Evolutionary conservation across 306 rosid species (phyloP).

Genomic region (Comarum palustre): DNA sequence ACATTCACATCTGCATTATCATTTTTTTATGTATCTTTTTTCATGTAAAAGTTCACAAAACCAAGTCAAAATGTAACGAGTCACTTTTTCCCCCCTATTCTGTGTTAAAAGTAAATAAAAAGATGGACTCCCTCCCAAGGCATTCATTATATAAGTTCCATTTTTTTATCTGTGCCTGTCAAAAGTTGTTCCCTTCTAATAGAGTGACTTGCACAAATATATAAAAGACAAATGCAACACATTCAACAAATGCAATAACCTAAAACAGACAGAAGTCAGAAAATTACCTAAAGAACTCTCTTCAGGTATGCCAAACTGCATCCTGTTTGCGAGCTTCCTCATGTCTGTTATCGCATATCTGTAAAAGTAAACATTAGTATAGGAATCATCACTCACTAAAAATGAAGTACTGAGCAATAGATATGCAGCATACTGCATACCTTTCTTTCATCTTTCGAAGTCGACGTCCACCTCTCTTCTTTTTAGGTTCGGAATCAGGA

Average conservation of each 20-base stretch:
- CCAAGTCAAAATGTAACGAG: not conserved
- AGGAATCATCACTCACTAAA: not conserved
- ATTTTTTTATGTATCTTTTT: not conserved
- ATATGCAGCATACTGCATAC: conserved; percentile 45
- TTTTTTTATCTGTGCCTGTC: not conserved
- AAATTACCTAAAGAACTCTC: conserved; percentile 87
- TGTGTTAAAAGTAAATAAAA: not conserved
- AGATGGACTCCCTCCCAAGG: not conserved
- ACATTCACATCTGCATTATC: not conserved
- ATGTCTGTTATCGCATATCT: conserved; percentile 87
- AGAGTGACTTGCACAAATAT: not conserved
- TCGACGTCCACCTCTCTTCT: conserved; percentile 95
- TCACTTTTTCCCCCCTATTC: not conserved
- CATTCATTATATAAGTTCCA: not conserved
- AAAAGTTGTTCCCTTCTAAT: not conserved
- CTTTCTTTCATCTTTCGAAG: conserved; percentile 89
- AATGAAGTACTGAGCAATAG: not conserved
- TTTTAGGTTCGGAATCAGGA: conserved; percentile 96
- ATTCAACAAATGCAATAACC: not conserved
- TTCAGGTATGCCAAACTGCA: conserved; percentile 93
- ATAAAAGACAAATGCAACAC: not conserved
- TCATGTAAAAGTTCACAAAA: not conserved
- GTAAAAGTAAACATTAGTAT: conserved; percentile 28
- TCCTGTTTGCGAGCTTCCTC: conserved; percentile 93
- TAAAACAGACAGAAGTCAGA: not conserved